Evolutionary conservation across 257 asterid species (phyloP).

Genomic region (Paraleonurus japonicus): DNA sequence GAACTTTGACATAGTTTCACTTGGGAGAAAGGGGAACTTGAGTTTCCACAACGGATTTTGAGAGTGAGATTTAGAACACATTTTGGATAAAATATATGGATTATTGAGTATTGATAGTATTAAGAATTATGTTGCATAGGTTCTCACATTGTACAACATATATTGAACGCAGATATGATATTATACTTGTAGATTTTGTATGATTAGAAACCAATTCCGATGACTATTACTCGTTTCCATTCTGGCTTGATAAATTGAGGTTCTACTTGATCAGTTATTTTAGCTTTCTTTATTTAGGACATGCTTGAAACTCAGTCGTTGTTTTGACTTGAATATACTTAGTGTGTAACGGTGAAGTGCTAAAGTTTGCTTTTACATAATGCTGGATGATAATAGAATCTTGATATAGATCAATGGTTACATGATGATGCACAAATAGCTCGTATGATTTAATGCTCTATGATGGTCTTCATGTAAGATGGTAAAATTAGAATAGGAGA

Average conservation of each 20-base stretch:
- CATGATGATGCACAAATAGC: neutral
- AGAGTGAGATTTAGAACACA: neutral
- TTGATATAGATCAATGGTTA: neutral
- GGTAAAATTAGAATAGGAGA: neutral
- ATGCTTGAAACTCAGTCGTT: neutral
- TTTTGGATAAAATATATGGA: neutral
- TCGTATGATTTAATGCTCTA: neutral
- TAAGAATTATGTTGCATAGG: neutral
- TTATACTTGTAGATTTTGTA: neutral
- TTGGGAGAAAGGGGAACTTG: neutral
- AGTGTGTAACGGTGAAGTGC: neutral
- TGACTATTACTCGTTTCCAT: neutral
- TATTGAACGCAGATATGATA: neutral
- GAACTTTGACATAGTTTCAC: neutral
- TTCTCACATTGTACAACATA: neutral
- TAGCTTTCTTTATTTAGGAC: neutral
- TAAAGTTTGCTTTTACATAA: neutral
- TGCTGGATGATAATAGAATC: neutral
- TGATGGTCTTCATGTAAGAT: slow-evolving; percentile 1
- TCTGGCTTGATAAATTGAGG: neutral
- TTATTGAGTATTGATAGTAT: neutral
- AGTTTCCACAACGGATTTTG: neutral
- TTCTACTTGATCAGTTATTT: neutral
- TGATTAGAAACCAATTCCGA: neutral
- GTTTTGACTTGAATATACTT: neutral